Base-by-base conservation (phyloP, 352 stramenopile species). In the Globisporangium abappressorium region DNA sequence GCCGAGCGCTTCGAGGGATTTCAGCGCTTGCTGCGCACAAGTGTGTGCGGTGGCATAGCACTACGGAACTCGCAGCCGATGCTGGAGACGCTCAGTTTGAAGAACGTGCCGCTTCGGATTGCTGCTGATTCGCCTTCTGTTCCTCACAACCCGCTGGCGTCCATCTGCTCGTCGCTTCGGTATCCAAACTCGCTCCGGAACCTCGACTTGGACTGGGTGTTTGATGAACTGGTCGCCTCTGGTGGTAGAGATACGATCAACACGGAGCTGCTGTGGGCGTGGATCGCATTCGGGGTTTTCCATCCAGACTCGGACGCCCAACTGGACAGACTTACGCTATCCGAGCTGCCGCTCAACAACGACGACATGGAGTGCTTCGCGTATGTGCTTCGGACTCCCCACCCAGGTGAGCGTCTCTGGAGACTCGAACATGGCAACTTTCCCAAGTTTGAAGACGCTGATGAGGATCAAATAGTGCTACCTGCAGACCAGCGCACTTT, bases 201-300 rank as follows among this genome's bases (percentile, higher is more conserved):
- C n/a, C 49, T 56, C 7, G n/a, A 30, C 49, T 56, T 56, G 49
- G 22, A 56, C 49, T 56, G 49, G 49, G 49, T 14, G 49, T 6
- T 56, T 11, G 14, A 15, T 7, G 49, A 56, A 56, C 30, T 33
- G 22, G 36, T 2, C 36, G 11, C 36, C 12, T 43, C 20, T 33
- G 49, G 49, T 7, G 22, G 14, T 6, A 11, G 22, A 20, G n/a
- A 30, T 5, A 18, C 33, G 33, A 11, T 56, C n/a, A 20, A 12
- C 11, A 56, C 47, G 22, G 49, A 12, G 49, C n/a, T 56, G n/a
- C 24, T 56, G 49, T 56, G 49, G 49, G 49, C 49, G 47, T 54
- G 47, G 47, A n/a, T 54, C 47, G 47, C 47, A 12, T 54, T 54
- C 20, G 47, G 47, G 20, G 12, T 33, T 8, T 56, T 56, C 49